A percentile compares a stretch with the other conserved stretches of the same genome.
phyloP scores from a whole-genome alignment of 169 alveolate genomes.

The Plasmodium gaboni region DNA sequence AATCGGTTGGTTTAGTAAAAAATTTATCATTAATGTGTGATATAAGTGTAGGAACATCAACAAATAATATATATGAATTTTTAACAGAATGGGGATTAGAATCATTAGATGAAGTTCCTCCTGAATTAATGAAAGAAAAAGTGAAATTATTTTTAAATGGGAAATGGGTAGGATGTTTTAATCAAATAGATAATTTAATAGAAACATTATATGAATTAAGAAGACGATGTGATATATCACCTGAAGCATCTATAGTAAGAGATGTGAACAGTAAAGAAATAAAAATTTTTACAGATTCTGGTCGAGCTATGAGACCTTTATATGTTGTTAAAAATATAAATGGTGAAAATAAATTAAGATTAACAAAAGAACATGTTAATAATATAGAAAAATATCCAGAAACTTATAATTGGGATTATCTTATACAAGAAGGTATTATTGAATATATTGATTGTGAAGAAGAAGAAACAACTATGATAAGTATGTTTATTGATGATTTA shows the following conservation, averaged over 20 bases:
- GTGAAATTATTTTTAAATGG: conserved; percentile 97
- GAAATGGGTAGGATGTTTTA: conserved; percentile 96
- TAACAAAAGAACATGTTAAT: conserved; percentile 88
- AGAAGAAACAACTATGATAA: conserved; percentile 99
- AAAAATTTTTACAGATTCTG: conserved; percentile 98
- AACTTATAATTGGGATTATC: conserved; percentile 88
- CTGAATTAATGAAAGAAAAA: conserved; percentile 91
- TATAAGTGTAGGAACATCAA: conserved; percentile 96
- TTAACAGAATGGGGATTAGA: conserved; percentile 94
- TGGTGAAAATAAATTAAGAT: conserved; percentile 87
- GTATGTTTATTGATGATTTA: conserved; percentile 97
- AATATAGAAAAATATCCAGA: conserved; percentile 74
- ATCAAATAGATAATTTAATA: conserved; percentile 93
- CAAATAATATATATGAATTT: conserved; percentile 89
- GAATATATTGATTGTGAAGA: conserved; percentile 99
- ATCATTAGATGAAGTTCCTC: conserved; percentile 90
- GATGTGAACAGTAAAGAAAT: conserved; percentile 94
- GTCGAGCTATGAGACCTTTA: conserved; percentile 99
- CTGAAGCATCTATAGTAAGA: conserved; percentile 96
- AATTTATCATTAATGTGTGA: conserved; percentile 98
- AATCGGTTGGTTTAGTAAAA: conserved; percentile 99
- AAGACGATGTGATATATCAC: conserved; percentile 93
- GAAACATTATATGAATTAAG: conserved; percentile 90
- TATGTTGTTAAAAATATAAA: conserved; percentile 93
- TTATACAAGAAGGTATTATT: conserved; percentile 95